Percentiles rank a stretch among this genome's conserved stretches.
These are phyloP conservation scores for Microcyclosporella mali DNA, from an alignment of 2,329 filamentous ascomycete genomes.

Conservation along the genomic window DNA sequence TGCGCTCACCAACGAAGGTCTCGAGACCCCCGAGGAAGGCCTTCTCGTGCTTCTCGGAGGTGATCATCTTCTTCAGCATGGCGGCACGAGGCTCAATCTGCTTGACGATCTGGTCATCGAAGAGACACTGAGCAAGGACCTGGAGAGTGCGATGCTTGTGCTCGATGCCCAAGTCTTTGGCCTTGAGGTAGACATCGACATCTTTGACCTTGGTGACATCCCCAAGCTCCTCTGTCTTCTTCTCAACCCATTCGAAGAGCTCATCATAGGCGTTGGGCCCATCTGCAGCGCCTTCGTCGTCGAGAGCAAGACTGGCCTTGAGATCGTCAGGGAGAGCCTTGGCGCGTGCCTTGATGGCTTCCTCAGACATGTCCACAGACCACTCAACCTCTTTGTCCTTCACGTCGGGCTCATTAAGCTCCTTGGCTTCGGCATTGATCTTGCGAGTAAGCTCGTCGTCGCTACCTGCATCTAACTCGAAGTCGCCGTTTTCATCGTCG, in stretches of 20 bases:
- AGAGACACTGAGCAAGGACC: conserved; percentile 88
- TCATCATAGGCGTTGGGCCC: conserved; percentile 81
- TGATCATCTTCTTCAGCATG: conserved; percentile 84
- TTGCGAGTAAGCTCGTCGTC: conserved; percentile 86
- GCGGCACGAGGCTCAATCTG: conserved; percentile 78
- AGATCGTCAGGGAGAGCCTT: conserved; percentile 90
- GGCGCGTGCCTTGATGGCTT: conserved; percentile 89
- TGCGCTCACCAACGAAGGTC: conserved; percentile 78
- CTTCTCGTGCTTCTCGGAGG: conserved; percentile 90
- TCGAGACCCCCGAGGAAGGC: conserved; percentile 91
- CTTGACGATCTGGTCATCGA: conserved; percentile 80
- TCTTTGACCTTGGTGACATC: conserved; percentile 75
- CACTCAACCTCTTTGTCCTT: conserved; percentile 81
- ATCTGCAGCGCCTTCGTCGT: conserved; percentile 74
- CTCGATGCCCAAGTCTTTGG: conserved; percentile 92
- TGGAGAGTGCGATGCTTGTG: conserved; percentile 87
- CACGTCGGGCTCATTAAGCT: conserved; percentile 61
- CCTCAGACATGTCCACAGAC: conserved; percentile 94
- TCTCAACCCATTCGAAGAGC: conserved; percentile 86
- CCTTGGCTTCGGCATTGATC: conserved; percentile 61
- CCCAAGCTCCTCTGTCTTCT: conserved; percentile 63
- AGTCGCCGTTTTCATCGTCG: conserved; percentile 58
- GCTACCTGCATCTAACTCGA: conserved; percentile 65
- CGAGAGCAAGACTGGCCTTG: conserved; percentile 65
- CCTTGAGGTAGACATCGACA: conserved; percentile 90